phyloP scores from a whole-genome alignment of 176 grass and related monocot species.

The Cenchrus fungigraminus region DNA sequence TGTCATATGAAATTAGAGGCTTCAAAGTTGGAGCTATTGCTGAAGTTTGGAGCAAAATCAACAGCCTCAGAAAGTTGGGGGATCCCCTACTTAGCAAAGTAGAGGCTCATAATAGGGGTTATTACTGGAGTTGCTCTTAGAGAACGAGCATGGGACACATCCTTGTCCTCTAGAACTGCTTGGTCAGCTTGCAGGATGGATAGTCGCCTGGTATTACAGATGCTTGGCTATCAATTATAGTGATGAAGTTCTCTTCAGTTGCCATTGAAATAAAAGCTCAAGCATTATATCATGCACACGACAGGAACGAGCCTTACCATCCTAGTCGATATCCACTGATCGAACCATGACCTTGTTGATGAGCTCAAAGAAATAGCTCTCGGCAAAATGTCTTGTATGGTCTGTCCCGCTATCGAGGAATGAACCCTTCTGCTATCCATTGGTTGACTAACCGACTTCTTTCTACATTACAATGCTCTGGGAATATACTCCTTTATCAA shows the following conservation, averaged over 20 bases:
- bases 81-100: too few species aligned
- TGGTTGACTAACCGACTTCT: not conserved
- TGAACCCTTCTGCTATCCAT: not conserved
- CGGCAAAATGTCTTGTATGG: not conserved
- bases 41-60: too few species aligned
- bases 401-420: not conserved
- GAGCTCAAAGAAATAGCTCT: not conserved
- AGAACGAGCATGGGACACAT: not conserved
- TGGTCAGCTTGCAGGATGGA: not conserved
- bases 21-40: too few species aligned
- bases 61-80: too few species aligned
- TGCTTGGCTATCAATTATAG: not conserved
- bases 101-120: too few species aligned
- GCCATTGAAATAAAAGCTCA: not conserved
- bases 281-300: not conserved
- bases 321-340: not conserved
- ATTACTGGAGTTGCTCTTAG: too few species aligned
- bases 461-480: not conserved
- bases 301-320: not conserved
- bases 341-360: not conserved
- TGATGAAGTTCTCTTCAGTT: not conserved
- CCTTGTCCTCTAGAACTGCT: too few species aligned
- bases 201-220: not conserved
- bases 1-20: too few species aligned
- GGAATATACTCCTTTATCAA: not conserved